Conservation (phyloP, 495 filamentous ascomycete genomes). For the Penicillium pulvis region DNA sequence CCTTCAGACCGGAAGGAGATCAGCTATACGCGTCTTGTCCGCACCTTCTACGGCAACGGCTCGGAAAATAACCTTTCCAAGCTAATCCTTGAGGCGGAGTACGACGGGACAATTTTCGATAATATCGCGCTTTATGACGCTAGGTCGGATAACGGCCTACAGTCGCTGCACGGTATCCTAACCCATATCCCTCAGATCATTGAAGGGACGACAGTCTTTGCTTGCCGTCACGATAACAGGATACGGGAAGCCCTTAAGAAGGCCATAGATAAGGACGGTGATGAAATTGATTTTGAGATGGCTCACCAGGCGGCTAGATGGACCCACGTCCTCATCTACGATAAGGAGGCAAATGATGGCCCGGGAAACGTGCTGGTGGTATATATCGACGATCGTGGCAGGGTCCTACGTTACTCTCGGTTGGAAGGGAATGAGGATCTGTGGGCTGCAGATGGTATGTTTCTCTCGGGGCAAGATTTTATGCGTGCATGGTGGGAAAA, state of each 20-base stretch:
- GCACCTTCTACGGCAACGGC: background rate
- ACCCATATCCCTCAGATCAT: background rate
- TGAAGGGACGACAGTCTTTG: background rate
- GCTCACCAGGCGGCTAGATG: background rate
- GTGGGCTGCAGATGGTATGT: background rate
- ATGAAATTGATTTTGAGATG: background rate
- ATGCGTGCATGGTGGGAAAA: background rate
- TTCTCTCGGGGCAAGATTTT: background rate
- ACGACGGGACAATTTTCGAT: background rate
- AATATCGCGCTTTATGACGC: background rate
- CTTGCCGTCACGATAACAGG: background rate
- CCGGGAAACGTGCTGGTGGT: background rate
- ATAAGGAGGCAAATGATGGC: background rate
- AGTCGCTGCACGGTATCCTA: background rate
- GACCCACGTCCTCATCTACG: background rate
- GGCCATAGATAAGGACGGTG: background rate
- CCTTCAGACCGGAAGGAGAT: background rate
- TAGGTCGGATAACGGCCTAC: background rate
- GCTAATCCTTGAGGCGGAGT: background rate
- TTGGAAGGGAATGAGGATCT: background rate
- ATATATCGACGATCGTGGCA: background rate
- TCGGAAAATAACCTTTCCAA: background rate
- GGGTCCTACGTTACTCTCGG: slow-evolving; percentile 1
- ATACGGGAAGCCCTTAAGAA: background rate
- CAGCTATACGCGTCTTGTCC: background rate